These are phyloP conservation scores for Escallonia rubra DNA, from an alignment of 129 eudicot genomes.

Conservation along the genomic window DNA sequence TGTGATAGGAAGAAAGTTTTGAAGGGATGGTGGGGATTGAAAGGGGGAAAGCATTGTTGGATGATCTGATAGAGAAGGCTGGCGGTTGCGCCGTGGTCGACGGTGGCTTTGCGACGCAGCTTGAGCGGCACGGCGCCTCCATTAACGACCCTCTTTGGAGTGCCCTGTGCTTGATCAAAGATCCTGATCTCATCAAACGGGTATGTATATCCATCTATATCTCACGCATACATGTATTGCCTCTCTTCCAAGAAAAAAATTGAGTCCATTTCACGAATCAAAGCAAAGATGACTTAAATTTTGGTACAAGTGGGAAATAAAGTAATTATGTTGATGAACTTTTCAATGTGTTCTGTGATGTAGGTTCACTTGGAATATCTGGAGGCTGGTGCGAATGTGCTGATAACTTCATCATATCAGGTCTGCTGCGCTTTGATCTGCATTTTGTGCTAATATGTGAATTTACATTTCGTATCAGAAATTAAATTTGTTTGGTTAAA, in stretches of 20 bases:
- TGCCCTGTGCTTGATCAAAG: constrained; percentile 72
- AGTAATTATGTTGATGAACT: too few relatives aligned
- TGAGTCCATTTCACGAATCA: too few relatives aligned
- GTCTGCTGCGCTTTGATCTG: constrained; percentile 21
- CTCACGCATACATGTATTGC: not conserved
- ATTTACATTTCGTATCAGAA: too few relatives aligned
- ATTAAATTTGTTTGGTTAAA: too few relatives aligned
- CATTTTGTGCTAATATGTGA: too few relatives aligned
- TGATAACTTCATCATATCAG: constrained; percentile 92
- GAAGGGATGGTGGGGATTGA: constrained; percentile 22
- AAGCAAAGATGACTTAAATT: too few relatives aligned
- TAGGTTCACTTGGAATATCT: constrained; percentile 86
- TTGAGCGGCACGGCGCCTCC: constrained; percentile 75
- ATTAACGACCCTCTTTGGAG: constrained; percentile 87
- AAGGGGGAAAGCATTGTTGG: constrained; percentile 22
- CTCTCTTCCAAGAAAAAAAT: too few relatives aligned
- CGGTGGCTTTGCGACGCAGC: constrained; percentile 85
- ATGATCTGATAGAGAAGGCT: constrained; percentile 53
- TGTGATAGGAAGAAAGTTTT: too few relatives aligned
- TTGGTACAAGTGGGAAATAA: not conserved
- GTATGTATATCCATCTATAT: constrained; percentile 18
- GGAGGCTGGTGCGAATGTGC: constrained; percentile 90
- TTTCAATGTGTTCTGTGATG: not conserved
- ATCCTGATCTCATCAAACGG: constrained; percentile 59
- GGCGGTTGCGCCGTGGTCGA: constrained; percentile 87